Conservation (phyloP, 2,329 filamentous ascomycete genomes). For the Colletotrichum lentis region DNA sequence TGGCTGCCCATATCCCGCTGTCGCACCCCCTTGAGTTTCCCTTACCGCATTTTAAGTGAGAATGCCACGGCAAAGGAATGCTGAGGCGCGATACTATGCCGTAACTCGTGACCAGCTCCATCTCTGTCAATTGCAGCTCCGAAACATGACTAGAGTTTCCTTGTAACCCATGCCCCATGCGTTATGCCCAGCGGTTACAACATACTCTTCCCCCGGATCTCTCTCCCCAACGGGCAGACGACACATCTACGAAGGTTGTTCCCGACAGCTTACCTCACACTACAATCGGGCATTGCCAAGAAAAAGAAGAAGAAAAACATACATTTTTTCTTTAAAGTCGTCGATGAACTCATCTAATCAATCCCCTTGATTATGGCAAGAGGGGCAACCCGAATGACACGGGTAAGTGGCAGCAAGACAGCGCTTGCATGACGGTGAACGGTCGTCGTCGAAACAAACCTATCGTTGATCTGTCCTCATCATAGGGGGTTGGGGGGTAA, state of each 20-base stretch:
- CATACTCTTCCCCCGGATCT: constrained; percentile 8
- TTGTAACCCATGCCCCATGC: neutral
- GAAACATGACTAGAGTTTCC: neutral
- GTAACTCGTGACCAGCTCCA: constrained; percentile 10
- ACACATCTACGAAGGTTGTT: constrained; percentile 1
- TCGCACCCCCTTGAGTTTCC: constrained; percentile 1
- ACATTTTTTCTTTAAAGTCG: too few relatives aligned
- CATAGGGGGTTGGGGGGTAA: neutral
- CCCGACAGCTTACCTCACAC: constrained; percentile 20
- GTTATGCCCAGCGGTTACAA: neutral
- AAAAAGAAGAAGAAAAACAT: too few relatives aligned
- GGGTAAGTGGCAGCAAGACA: constrained; percentile 4
- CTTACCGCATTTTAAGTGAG: neutral
- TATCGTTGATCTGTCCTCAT: constrained; percentile 17
- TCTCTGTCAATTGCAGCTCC: neutral
- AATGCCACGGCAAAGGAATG: constrained; percentile 11
- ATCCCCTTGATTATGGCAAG: neutral
- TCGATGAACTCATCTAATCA: neutral
- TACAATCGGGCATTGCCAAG: neutral
- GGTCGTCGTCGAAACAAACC: constrained; percentile 35
- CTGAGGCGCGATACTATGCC: constrained; percentile 4
- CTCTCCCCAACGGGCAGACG: neutral
- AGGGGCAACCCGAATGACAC: neutral
- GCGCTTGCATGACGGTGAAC: constrained; percentile 24
- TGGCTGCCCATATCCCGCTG: neutral